Evolutionary conservation across 768 basidiomycete species (phyloP), one percentile per base, ranked within the genome.

Genomic region (Dictyophora rubrovolvata): DNA sequence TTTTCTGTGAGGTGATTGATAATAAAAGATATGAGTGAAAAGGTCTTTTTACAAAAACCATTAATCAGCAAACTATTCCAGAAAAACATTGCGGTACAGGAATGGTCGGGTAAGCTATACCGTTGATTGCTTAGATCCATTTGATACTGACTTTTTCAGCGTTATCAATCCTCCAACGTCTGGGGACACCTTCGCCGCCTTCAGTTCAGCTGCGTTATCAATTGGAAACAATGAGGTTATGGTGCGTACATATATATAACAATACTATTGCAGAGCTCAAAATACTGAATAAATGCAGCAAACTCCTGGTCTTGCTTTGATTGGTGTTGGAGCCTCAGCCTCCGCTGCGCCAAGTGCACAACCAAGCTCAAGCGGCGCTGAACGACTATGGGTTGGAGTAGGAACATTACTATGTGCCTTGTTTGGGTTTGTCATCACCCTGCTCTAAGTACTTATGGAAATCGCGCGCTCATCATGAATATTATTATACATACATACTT

Each of bases 261-360:
- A 12, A 14, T 42, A n/a, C n/a, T 42, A 14, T 42, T 2, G 2
- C n/a, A 9, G n/a, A 9, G 2, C n/a, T 42, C 11, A 14, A 54
- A 54, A 54, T 28, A 28, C 28, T 28, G 28, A 28, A 35, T 54
- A 22, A 20, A 20, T 36, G 9, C 46, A 56, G 55, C 55, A 56
- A 56, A 56, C 55, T 1, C 37, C 5, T 17, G n/a, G 36, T 17
- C 36, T 72, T 36, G 70, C 65, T 11, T 73, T 81, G 16, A 71
- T 72, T 1, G 80, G 80, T 17, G 53, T 70, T 6, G 77, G 74
- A n/a, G 80, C 79, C 0, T 76, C 74, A 17, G 79, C 79, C 1
- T 75, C 80, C 1, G 73, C 72, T 8, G 62, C 64, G 9, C 75
- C 78, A 6, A 71, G 71, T 18, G 77, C 75, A 5, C 33, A 77